A percentile compares a stretch with the other conserved stretches of the same genome.
Conservation (phyloP, 345 rosid genomes). For the Streptanthus diversifolius region DNA sequence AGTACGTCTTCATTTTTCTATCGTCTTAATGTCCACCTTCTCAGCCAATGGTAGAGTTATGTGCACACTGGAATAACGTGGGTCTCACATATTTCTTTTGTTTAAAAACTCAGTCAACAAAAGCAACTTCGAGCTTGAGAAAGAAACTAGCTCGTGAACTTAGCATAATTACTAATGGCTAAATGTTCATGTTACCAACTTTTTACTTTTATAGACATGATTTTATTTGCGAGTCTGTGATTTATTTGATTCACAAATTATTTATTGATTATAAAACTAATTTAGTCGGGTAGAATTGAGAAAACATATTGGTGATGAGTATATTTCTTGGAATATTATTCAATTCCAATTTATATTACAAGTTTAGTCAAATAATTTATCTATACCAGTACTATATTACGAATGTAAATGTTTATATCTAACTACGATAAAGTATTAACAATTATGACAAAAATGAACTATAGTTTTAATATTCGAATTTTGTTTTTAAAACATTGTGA, state of each 20-base stretch:
- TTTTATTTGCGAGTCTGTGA: not conserved
- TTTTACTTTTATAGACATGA: not conserved
- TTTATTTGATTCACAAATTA: not conserved
- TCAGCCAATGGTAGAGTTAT: slow-evolving; percentile 11
- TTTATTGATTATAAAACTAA: not conserved
- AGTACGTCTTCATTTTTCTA: not conserved
- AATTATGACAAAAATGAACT: not conserved
- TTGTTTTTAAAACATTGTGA: too few relatives aligned
- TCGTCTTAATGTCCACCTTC: not conserved
- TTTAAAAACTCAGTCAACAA: slow-evolving; percentile 21
- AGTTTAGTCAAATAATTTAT: not conserved
- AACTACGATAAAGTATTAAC: not conserved
- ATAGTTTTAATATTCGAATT: not conserved
- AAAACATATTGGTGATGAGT: not conserved
- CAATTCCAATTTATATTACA: not conserved
- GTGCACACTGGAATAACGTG: not conserved
- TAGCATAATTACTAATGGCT: not conserved
- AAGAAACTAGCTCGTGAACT: slow-evolving; percentile 13
- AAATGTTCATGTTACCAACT: not conserved
- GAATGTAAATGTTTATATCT: not conserved
- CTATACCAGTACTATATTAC: not conserved
- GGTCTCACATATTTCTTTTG: not conserved
- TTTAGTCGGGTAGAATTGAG: not conserved
- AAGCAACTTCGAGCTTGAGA: slow-evolving; percentile 17
- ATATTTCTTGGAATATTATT: not conserved